A percentile compares a stretch with the other conserved stretches of the same genome.
phyloP scores from a whole-genome alignment of 768 basidiomycete species.

The Russula foetens region DNA sequence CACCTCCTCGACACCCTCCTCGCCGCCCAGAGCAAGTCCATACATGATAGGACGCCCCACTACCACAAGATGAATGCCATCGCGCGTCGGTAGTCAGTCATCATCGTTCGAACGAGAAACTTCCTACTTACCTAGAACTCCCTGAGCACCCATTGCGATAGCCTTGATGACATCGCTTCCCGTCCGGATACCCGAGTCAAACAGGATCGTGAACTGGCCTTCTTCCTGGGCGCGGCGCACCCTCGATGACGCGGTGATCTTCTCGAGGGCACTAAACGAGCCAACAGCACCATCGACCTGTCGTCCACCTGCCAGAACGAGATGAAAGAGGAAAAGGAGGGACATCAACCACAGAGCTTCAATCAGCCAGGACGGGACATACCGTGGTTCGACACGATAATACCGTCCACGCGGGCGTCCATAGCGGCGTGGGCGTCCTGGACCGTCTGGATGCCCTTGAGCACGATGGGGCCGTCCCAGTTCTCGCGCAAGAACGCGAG shows the following conservation, averaged over 20 bases:
- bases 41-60: conserved; percentile 74
- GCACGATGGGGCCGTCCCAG: conserved; percentile 69
- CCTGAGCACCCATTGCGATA: conserved; percentile 79
- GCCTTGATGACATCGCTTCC: no score
- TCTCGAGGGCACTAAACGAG: conserved; percentile 62
- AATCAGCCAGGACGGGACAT: no score
- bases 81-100: no score
- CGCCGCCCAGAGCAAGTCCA: conserved; percentile 60
- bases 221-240: no score
- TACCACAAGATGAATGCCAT: conserved; percentile 21
- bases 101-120: no score
- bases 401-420: conserved; percentile 57
- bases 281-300: conserved; percentile 75
- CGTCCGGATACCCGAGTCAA: conserved; percentile 83
- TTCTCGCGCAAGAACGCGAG: conserved; percentile 57
- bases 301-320: conserved; percentile 48
- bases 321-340: background rate
- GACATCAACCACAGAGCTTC: background rate
- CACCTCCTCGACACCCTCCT: conserved; percentile 71
- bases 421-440: conserved; percentile 66
- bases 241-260: conserved; percentile 60
- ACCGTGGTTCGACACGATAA: no score
- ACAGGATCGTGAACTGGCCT: no score
- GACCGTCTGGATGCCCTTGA: conserved; percentile 70
- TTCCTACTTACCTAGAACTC: conserved; percentile 57